A percentile compares a stretch with the other conserved stretches of the same genome.
Evolutionary conservation across 2,329 filamentous ascomycete genomes (phyloP).

Genomic region (Domatiomyces catenatus): DNA sequence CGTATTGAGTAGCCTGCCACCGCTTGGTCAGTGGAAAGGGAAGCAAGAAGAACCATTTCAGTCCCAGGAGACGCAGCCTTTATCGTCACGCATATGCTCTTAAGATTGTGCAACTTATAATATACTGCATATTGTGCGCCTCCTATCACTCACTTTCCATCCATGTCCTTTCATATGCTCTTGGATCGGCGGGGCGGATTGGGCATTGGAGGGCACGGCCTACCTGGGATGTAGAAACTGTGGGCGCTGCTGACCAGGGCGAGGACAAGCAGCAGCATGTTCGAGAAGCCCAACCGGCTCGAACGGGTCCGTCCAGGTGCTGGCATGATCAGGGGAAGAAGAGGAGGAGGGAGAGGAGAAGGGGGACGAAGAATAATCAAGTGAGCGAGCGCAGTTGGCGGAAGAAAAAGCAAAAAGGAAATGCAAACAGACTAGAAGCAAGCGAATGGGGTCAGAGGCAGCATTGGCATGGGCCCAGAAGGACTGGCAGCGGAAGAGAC

Average conservation of each 20-base stretch:
- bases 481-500: neutral
- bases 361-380: neutral
- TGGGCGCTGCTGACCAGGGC: conserved; percentile 38
- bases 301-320: neutral
- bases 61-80: too few species aligned
- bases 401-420: neutral
- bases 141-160: too few species aligned
- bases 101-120: too few species aligned
- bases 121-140: too few species aligned
- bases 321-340: neutral
- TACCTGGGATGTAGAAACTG: conserved; percentile 80
- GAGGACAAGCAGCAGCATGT: conserved; percentile 23
- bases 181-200: conserved; percentile 39
- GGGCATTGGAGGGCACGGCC: conserved; percentile 42
- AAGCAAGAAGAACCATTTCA: too few species aligned
- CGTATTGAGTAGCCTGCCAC: conserved; percentile 64
- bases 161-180: conserved; percentile 1
- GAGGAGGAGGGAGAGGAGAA: neutral
- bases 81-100: too few species aligned
- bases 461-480: neutral
- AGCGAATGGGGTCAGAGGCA: neutral
- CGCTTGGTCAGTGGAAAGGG: conserved; percentile 13
- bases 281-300: neutral
- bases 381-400: too few species aligned
- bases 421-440: neutral